Base-by-base conservation (phyloP, 2,329 filamentous ascomycete species). In the Colletotrichum sp. region DNA sequence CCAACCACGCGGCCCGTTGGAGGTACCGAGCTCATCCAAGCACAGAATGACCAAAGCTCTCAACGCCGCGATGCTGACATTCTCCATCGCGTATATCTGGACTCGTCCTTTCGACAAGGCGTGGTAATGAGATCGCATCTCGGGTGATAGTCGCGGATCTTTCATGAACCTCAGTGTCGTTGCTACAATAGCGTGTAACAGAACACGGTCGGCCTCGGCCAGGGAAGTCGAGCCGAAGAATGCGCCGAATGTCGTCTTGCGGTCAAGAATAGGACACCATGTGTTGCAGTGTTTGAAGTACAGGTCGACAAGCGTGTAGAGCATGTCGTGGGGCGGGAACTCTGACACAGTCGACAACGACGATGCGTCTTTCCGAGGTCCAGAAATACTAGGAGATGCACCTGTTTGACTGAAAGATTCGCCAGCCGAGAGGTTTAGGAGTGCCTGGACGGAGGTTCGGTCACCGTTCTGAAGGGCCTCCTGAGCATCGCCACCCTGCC, bases 251-350 rank as follows among this genome's bases (percentile, higher is more conserved):
- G 84, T 87, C 0, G 85, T 84, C 71, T 87, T 86, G 9, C 86
- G 83, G 58, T 87, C 85, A 13, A 87, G 82, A 15, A 87, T 86
- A 0, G 86, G 86, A 66, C 85, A 87, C 91, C 91, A 93, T 0
- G 91, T 90, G 78, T 92, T 92, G 80, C 91, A 89, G 80, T 93
- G 90, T 78, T 91, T 91, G 84, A 93, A 92, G 82, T 91, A 93
- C 9, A 92, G 83, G 76, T 92, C 90, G 18, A 91, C 90, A 3
- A 93, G 83, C 4, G 88, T 89, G 75, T 92, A 92, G 5, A 92
- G 81, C 15, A 92, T 84, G 77, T 92, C 91, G 76, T 92, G 91
- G 0, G 91, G 90, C 4, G 91, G 91, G 2, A 92, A 87, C 69
- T 92, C 84, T 80, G 79, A 85, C 78, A 79, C 89, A 81, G 83